Base-by-base conservation (phyloP, 1,139 yeast genomes). In the Magnusiomyces fungicola region DNA sequence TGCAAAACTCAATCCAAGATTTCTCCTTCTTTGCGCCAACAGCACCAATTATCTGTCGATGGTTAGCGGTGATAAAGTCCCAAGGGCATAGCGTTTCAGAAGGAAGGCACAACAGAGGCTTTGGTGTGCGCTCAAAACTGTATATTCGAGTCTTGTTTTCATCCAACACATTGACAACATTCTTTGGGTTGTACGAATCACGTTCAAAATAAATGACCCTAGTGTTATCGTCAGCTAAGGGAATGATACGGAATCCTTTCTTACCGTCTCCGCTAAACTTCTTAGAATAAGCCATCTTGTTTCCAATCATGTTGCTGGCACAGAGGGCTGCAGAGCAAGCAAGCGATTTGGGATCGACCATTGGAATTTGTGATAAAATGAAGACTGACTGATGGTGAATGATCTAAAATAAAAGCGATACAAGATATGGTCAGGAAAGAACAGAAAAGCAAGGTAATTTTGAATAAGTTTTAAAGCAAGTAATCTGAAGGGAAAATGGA, bases 111-210 rank as follows among this genome's bases (percentile, higher is more conserved):
- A 41, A 9, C 34, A 12, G 19, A 14, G 16, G 12, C 16, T 25
- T 27, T 41, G 44, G 23, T 6, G 44, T 14, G 18, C 46, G 43
- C 24, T 49, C 52, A 46, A 51, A 44, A 1, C 45, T 30, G 39
- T 48, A 51, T 6, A 48, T 44, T 10, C 46, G 43, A 22, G 5
- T n/a, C 42, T 45, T 46, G 41, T 49, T 46, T 22, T 43, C 50
- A 36, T 51, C 52, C 9, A 49, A 42, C n/a, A 47, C 50, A 19
- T 51, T 51, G 43, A 51, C 47, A 33, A 49, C 43, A 22, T 36
- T 23, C 21, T 36, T 47, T 18, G 44, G 45, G 23, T 43, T 43
- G 9, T 40, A 27, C 12, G 43, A 16, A 30, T 51, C 52, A 10
- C 50, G 37, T 18, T 25, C 45, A 30, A 51, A 46, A 21, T 51